Evolutionary conservation across 1,284 basidiomycete genomes (phyloP).

Genomic region (Rhodotorula mucilaginosa): DNA sequence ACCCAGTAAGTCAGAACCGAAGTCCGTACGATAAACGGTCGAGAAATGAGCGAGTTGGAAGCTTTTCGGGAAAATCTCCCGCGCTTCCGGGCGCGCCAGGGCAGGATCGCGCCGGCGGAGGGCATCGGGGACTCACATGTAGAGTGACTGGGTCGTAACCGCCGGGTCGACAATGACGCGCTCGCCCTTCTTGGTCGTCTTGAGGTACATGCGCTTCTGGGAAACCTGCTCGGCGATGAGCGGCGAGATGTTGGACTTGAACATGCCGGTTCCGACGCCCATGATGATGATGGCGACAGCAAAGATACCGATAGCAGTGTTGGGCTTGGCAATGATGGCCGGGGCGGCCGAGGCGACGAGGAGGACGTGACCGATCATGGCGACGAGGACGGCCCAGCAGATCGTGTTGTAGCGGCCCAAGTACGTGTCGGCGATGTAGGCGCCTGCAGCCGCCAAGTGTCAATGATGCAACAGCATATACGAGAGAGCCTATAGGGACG

Average conservation of each 20-base stretch:
- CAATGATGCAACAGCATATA: not conserved
- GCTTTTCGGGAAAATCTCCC: too few relatives aligned
- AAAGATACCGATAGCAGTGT: constrained; percentile 63
- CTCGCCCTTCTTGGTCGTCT: constrained; percentile 62
- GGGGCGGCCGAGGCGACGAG: constrained; percentile 71
- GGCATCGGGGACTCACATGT: constrained; percentile 59
- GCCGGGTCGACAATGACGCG: constrained; percentile 77
- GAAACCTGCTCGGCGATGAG: constrained; percentile 75
- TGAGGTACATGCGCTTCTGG: constrained; percentile 51
- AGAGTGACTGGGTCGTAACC: constrained; percentile 59
- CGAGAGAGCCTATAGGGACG: not conserved
- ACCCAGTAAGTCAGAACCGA: not conserved
- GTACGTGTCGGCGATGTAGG: constrained; percentile 51
- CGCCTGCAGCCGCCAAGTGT: constrained; percentile 20
- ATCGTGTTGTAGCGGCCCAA: constrained; percentile 55
- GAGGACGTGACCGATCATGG: constrained; percentile 61
- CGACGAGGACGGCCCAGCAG: constrained; percentile 49
- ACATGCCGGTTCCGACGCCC: constrained; percentile 64
- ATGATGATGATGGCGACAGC: constrained; percentile 66
- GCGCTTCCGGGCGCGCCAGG: constrained; percentile 48
- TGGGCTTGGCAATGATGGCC: constrained; percentile 61
- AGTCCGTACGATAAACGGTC: constrained; percentile 61
- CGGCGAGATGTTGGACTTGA: constrained; percentile 55
- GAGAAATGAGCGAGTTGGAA: constrained; percentile 54
- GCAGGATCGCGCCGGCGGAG: constrained; percentile 64